Percentiles rank a stretch among this genome's conserved stretches.
These are phyloP conservation scores for Pseudomonodictys pantanalensis DNA, from an alignment of 495 filamentous ascomycete genomes.

Conservation along the genomic window DNA sequence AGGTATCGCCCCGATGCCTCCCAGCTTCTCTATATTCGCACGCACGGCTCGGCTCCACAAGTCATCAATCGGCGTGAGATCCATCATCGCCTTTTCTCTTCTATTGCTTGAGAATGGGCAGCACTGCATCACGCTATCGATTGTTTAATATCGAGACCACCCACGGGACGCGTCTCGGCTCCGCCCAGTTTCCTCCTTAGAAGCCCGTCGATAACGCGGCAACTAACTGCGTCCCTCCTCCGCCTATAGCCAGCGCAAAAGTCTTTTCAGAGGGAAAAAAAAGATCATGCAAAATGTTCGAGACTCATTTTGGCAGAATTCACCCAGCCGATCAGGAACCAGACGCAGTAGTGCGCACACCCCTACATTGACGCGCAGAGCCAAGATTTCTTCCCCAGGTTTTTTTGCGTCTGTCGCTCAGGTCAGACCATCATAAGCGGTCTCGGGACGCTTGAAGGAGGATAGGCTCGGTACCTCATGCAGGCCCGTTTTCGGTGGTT, in stretches of 20 bases:
- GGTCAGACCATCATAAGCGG: not conserved
- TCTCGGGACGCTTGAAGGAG: not conserved
- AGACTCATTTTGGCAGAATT: not conserved
- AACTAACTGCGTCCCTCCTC: not conserved
- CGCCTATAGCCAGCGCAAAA: not conserved
- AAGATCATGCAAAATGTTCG: not conserved
- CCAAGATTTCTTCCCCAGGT: slow-evolving; percentile 22
- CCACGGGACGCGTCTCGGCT: not conserved
- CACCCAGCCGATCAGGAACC: slow-evolving; percentile 8
- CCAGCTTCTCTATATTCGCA: too few species aligned
- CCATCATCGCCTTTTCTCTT: too few species aligned
- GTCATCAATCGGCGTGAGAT: too few species aligned
- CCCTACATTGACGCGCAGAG: not conserved
- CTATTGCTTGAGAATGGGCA: slow-evolving; percentile 22
- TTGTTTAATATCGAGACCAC: not conserved
- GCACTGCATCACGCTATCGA: slow-evolving; percentile 19
- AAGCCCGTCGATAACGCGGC: not conserved
- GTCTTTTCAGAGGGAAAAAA: slow-evolving; percentile 16
- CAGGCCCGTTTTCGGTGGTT: not conserved
- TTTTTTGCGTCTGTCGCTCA: too few species aligned
- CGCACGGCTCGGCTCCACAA: too few species aligned
- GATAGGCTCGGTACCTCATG: slow-evolving; percentile 20
- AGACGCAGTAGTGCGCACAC: slow-evolving; percentile 1
- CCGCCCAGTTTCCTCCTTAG: too few species aligned
- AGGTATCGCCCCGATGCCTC: too few species aligned